Conservation (phyloP, 208 protist species). For the Crithidia acanthocephali region DNA sequence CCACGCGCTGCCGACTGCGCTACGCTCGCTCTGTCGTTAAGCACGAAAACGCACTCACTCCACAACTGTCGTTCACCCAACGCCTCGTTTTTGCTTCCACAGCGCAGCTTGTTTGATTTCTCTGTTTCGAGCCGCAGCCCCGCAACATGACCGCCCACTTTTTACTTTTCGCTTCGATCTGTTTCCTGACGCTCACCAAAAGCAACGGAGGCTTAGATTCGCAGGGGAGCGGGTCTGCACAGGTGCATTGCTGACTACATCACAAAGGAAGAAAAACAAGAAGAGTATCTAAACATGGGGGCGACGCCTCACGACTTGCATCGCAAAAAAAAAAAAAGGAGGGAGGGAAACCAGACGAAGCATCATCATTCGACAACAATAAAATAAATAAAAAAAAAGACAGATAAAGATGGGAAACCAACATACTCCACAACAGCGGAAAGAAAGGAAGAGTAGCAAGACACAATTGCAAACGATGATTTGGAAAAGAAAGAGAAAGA, state of each 20-base stretch:
- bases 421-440: background rate
- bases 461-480: no score
- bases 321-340: background rate
- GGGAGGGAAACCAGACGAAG: background rate
- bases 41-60: no score
- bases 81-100: no score
- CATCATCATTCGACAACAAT: background rate
- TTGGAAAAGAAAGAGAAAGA: background rate
- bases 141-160: no score
- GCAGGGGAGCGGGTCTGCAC: background rate
- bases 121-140: no score
- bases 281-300: background rate
- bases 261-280: constrained; percentile 9
- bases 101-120: no score
- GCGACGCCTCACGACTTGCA: no score
- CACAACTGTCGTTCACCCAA: no score
- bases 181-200: background rate
- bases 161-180: no score
- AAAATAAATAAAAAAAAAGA: background rate
- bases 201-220: background rate
- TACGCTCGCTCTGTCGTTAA: constrained; percentile 64
- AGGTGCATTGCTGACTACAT: constrained; percentile 4
- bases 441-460: no score
- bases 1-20: constrained; percentile 95
- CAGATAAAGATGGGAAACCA: background rate